Evolutionary conservation across 2,329 filamentous ascomycete genomes (phyloP).

Genomic region (Tolypocladium cylindrosporum): DNA sequence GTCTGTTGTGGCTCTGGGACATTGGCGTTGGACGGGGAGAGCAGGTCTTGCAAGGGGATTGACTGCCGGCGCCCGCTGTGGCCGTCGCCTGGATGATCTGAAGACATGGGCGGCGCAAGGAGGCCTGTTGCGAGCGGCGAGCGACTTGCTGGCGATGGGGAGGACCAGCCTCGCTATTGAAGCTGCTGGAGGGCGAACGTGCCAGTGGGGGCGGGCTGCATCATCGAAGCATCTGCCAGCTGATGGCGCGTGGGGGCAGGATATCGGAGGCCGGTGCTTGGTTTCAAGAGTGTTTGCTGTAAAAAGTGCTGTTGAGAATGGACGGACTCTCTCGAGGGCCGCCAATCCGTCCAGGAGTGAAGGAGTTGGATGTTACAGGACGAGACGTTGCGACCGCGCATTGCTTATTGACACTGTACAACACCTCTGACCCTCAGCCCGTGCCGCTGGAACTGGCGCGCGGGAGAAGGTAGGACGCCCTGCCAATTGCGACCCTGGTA

Average conservation of each 20-base stretch:
- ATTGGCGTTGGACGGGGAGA: conserved; percentile 6
- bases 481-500: no score
- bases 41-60: conserved; percentile 62
- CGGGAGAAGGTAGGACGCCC: not conserved
- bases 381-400: not conserved
- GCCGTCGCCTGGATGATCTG: conserved; percentile 15
- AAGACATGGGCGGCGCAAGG: conserved; percentile 16
- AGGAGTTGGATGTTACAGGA: not conserved
- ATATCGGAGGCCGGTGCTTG: not conserved
- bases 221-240: not conserved
- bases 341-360: not conserved
- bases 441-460: not conserved
- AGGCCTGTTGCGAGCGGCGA: not conserved
- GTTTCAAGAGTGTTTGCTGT: conserved; percentile 1
- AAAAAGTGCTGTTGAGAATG: not conserved
- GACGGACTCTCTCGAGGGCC: not conserved
- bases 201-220: not conserved
- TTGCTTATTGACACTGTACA: not conserved
- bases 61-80: conserved; percentile 28
- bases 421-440: not conserved
- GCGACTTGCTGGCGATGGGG: not conserved
- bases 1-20: not conserved
- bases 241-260: not conserved
- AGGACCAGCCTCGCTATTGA: conserved; percentile 4
- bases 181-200: not conserved